phyloP scores from a whole-genome alignment of 2,329 filamentous ascomycete genomes.

The Karstenula rhodostoma region DNA sequence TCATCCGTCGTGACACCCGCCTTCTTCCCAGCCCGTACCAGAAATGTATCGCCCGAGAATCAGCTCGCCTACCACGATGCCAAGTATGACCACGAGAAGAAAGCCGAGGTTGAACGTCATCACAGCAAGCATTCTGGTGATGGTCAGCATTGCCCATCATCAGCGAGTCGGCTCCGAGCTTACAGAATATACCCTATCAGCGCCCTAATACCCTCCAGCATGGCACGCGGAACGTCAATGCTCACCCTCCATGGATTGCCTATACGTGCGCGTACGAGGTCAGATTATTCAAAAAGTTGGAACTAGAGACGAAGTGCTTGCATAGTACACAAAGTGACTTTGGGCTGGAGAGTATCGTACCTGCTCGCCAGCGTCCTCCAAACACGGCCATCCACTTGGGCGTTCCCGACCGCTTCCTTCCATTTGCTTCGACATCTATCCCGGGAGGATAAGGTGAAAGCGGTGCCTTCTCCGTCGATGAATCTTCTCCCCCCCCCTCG shows the following conservation, averaged over 20 bases:
- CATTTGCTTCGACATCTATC: background rate
- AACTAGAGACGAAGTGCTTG: no score
- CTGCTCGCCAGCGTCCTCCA: slow-evolving; percentile 9
- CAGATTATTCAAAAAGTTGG: no score
- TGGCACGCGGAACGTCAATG: slow-evolving; percentile 8
- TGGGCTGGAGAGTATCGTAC: no score
- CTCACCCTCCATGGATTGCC: slow-evolving; percentile 5
- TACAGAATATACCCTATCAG: slow-evolving; percentile 10
- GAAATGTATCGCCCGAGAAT: slow-evolving; percentile 2
- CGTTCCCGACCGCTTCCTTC: background rate
- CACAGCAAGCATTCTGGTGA: slow-evolving; percentile 7
- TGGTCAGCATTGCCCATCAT: background rate
- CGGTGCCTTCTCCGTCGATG: background rate
- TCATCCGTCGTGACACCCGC: slow-evolving; percentile 9
- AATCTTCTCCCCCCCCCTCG: background rate
- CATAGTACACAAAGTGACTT: no score
- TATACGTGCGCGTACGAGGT: no score
- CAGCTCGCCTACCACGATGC: slow-evolving; percentile 4
- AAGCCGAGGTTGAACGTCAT: slow-evolving; percentile 12
- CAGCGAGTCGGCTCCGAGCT: background rate
- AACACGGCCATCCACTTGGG: slow-evolving; percentile 1
- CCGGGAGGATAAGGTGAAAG: slow-evolving; percentile 3
- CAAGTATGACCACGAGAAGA: slow-evolving; percentile 3
- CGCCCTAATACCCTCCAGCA: slow-evolving; percentile 9
- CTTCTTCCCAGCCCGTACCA: slow-evolving; percentile 10